Base-by-base conservation (phyloP, 441 rosid genomes). In the Jatropha multifida region DNA sequence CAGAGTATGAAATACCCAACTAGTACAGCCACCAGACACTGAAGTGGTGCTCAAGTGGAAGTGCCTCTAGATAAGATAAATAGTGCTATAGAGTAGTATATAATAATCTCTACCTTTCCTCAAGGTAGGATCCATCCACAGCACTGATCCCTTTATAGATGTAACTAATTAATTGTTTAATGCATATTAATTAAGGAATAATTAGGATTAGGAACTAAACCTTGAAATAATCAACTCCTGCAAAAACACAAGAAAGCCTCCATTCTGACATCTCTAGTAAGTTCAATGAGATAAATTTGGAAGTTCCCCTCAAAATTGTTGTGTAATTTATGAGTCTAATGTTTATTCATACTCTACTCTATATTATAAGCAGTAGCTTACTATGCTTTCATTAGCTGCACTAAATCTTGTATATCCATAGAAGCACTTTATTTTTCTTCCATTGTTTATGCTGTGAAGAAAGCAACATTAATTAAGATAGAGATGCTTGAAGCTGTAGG, bases 401-500 rank as follows among this genome's bases (percentile, higher is more conserved):
- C 23, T 23, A 54, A 54, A 54, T 54, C 20, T 54, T 18, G 23
- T 20, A 54, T 54, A n/a, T 54, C 55, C 55, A 14, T 48, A 54
- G 17, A 11, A 27, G 49, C 68, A 60, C 15, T 40, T 65, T 54
- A 10, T 58, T 68, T 32, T 15, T 32, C 46, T 41, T 67, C 26
- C 56, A 18, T 46, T 66, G 38, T 48, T 58, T 48, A 62, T 69
- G 68, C n/a, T 37, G 0, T 17, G 27, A 46, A 69, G 11, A 52
- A 23, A 68, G 64, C 71, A 71, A 66, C 49, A 26, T 32, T 42
- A 13, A 58, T 32, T 32, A 27, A 54, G 8, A 67, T 20, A n/a
- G 14, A 63, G 10, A 20, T 54, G 52, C 23, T 75, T 75, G 68
- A 38, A 71, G 79, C 75, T 56, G 79, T 54, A 54, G 46, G 65